Evolutionary conservation across 495 filamentous ascomycete genomes (phyloP), one percentile per base, ranked within the genome.

Genomic region (Penicillium steckii): DNA sequence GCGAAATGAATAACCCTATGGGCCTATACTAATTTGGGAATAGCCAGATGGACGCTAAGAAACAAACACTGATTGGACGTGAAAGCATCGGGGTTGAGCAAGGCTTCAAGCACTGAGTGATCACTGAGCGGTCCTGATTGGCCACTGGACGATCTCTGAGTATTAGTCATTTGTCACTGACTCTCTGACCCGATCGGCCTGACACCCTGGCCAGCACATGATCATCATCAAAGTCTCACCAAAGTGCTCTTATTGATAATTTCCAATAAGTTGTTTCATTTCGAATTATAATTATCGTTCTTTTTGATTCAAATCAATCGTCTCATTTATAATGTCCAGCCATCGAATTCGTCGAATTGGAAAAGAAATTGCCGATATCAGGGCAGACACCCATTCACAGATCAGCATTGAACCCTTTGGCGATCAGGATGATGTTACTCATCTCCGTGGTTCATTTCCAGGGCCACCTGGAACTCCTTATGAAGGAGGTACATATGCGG

Each of bases 401-500:
- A 88, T 98, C 61, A 70, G 75, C 2, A 88, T 85, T 4, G 76
- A 84, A 42, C 83, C 88, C 0, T 66, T 84, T 47, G 81, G 85
- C 55, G 71, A 71, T 27, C 73, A 75, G 19, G 83, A 86, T 29
- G 88, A 96, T 74, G 75, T 97, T 38, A 90, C 87, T 32, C 90
- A 95, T 62, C 80, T 98, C 15, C 83, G 83, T 51, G 95, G 92
- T 15, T 81, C 84, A 27, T 95, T 98, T 60, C 79, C 79, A 35
- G 94, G 94, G 0, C 94, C 95, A 1, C 91, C 92, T 17, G 90
- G 90, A 50, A 96, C 93, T 7, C 92, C 94, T 1, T 98, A 98
- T 65, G 91, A 94, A 64, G 92, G 90, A 25, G 94, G 92, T 22
- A 85, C 76, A 23, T 98, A 84, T 66, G 69, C 78, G 21, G 83